Base-by-base conservation (phyloP, 2,329 filamentous ascomycete species). In the Hymenoscyphus infarciens region DNA sequence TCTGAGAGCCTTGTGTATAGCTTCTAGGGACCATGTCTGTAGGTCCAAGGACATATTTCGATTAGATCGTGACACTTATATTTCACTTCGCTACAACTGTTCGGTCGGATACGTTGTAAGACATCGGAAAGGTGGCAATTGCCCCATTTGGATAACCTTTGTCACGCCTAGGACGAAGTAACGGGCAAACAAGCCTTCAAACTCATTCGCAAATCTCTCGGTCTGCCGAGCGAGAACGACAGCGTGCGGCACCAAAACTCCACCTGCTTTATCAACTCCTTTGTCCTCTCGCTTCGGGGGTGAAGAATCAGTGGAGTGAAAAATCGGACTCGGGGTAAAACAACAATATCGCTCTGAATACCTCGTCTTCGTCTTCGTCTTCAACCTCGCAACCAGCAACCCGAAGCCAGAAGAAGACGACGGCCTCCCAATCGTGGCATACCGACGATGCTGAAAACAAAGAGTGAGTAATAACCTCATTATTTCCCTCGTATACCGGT, bases 361-460 rank as follows among this genome's bases (percentile, higher is more conserved):
- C 22, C 45, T 52, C 39, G n/a, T 42, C 39, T 42, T 16, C 16
- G 16, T 42, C 39, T n/a, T 15, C 38, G 38, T 42, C 39, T n/a
- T 15, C 38, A 15, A 16, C 38, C 6, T 7, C n/a, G 19, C 45
- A 22, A 22, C 8, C 45, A 52, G 19, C 45, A 13, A 10, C 19
- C n/a, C 45, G 45, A 22, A 22, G 45, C 25, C 45, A 25, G 45
- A 52, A 52, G 45, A 52, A 13, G 45, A 52, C 10, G 45, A 52
- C 11, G 45, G 45, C 10, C 45, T 52, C 8, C 56, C 56, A 19
- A 59, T 52, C 2, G 61, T 64, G 45, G 62, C 65, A 15, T 68
- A 65, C 59, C 55, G 61, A 57, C 63, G 67, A 5, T 68, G 67
- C 55, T 65, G 65, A 39, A 68, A 66, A 53, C 65, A 68, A 59